Evolutionary conservation across 352 stramenopile species (phyloP).

Genomic region (Peronospora belbahrii): DNA sequence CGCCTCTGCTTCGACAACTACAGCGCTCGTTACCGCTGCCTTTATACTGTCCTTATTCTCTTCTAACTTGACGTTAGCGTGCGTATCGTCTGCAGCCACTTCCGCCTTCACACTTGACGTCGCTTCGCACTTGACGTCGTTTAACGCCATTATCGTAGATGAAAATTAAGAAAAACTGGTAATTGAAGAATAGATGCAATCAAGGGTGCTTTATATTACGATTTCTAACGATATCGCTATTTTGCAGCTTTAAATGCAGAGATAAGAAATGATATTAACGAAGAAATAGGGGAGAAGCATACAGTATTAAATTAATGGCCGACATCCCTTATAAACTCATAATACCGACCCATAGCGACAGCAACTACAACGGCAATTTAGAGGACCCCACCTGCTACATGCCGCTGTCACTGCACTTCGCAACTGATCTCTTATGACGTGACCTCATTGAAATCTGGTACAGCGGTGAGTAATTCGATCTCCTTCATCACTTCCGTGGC

Average conservation of each 20-base stretch:
- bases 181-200: background rate
- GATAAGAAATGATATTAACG: no score
- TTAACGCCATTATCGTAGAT: slow-evolving; percentile 11
- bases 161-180: no score
- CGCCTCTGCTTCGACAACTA: slow-evolving; percentile 11
- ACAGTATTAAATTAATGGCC: no score
- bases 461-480: slow-evolving; percentile 32
- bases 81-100: slow-evolving; percentile 4
- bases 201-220: background rate
- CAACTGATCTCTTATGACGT: slow-evolving; percentile 36
- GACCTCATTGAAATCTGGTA: slow-evolving; percentile 30
- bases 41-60: slow-evolving; percentile 24
- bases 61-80: slow-evolving; percentile 15
- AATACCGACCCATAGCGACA: no score
- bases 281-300: no score
- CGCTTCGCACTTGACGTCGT: slow-evolving; percentile 21
- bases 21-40: slow-evolving; percentile 1
- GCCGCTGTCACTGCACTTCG: slow-evolving; percentile 5
- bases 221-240: background rate
- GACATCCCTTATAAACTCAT: no score
- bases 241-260: no score
- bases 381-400: slow-evolving; percentile 1
- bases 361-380: no score
- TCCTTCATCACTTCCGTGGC: slow-evolving; percentile 33
- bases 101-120: slow-evolving; percentile 10